Evolutionary conservation across 352 stramenopile genomes (phyloP).

Genomic region (Detonula confervacea): DNA sequence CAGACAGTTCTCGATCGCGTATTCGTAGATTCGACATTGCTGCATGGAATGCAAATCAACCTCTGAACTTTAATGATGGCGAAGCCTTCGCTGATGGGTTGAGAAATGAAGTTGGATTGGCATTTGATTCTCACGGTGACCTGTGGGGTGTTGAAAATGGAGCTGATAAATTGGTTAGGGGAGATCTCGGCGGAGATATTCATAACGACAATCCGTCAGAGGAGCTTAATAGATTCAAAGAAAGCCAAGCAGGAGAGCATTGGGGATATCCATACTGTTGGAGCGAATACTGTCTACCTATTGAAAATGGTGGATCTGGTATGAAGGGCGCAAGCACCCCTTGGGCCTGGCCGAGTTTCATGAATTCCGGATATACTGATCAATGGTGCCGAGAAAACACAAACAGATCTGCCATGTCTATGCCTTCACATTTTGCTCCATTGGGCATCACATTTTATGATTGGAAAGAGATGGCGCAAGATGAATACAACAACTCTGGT

Average conservation of each 20-base stretch:
- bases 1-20: conserved; percentile 60
- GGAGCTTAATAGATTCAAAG: conserved; percentile 76
- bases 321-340: conserved; percentile 59
- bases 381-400: conserved; percentile 67
- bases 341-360: conserved; percentile 77
- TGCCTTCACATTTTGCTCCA: conserved; percentile 78
- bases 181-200: conserved; percentile 77
- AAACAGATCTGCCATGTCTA: conserved; percentile 54
- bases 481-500: too few relatives aligned
- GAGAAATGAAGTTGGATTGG: conserved; percentile 77
- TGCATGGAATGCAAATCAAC: conserved; percentile 20
- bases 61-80: conserved; percentile 62
- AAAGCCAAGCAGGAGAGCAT: conserved; percentile 59
- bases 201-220: conserved; percentile 78
- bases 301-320: conserved; percentile 40
- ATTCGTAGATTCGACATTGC: conserved; percentile 67
- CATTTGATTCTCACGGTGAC: conserved; percentile 71
- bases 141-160: conserved; percentile 82
- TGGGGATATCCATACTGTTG: conserved; percentile 82
- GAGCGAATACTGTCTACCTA: conserved; percentile 66
- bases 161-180: conserved; percentile 65
- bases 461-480: conserved; percentile 44
- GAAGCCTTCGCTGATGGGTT: conserved; percentile 81
- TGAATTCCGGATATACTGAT: conserved; percentile 58
- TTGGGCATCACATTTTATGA: conserved; percentile 80